Evolutionary conservation across 768 basidiomycete species (phyloP).

Genomic region (Dendrothele bispora): DNA sequence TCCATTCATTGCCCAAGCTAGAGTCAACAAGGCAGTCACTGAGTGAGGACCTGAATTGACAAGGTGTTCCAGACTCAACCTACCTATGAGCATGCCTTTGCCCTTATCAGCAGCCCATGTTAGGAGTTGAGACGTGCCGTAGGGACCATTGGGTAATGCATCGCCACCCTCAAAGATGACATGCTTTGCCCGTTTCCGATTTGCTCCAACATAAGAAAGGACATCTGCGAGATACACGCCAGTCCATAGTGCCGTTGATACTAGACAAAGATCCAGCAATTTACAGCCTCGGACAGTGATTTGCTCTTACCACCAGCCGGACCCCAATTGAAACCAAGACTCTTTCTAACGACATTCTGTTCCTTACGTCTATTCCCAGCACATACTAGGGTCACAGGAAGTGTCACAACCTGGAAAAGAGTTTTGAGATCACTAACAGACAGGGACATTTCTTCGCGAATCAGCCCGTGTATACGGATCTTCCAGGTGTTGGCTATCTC

Average conservation of each 20-base stretch:
- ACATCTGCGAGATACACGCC: slow-evolving; percentile 60
- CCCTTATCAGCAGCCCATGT: slow-evolving; percentile 44
- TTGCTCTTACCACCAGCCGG: slow-evolving; percentile 45
- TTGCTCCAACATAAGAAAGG: slow-evolving; percentile 44
- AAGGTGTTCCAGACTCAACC: slow-evolving; percentile 4
- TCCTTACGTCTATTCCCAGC: slow-evolving; percentile 61
- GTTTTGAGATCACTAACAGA: slow-evolving; percentile 42
- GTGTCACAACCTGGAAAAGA: slow-evolving; percentile 51
- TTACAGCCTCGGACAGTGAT: too few relatives aligned
- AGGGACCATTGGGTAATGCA: slow-evolving; percentile 55
- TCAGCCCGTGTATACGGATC: slow-evolving; percentile 41
- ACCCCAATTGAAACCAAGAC: slow-evolving; percentile 59
- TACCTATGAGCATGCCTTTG: slow-evolving; percentile 50
- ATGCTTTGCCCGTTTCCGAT: slow-evolving; percentile 36
- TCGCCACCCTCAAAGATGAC: slow-evolving; percentile 64
- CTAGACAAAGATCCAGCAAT: too few relatives aligned
- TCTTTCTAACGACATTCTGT: slow-evolving; percentile 59
- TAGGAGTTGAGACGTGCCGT: slow-evolving; percentile 52
- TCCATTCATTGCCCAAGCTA: slow-evolving; percentile 61
- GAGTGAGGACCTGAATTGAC: too few relatives aligned
- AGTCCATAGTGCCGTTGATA: slow-evolving; percentile 58
- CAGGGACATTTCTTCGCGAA: slow-evolving; percentile 22
- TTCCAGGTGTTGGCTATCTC: slow-evolving; percentile 41
- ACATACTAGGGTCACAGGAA: slow-evolving; percentile 63
- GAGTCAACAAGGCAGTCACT: slow-evolving; percentile 44